Percentiles rank a stretch among this genome's conserved stretches.
These are phyloP conservation scores for Lasiodiplodia hormozganensis DNA, from an alignment of 2,329 filamentous ascomycete genomes.

Conservation along the genomic window DNA sequence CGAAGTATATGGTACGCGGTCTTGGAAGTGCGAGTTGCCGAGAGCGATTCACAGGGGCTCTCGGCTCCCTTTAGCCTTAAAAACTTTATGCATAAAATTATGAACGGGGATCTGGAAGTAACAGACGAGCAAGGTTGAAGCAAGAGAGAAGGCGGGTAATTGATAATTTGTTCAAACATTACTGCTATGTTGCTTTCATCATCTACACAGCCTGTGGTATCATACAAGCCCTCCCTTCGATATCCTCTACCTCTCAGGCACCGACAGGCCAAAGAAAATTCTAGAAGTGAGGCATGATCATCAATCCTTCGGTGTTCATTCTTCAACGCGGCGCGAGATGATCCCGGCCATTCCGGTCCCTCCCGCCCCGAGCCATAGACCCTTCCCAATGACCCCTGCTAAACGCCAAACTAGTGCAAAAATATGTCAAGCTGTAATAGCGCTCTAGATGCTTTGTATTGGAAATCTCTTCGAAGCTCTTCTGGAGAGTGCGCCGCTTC, in stretches of 20 bases:
- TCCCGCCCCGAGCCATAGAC: neutral
- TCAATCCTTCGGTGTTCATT: neutral
- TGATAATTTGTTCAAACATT: neutral
- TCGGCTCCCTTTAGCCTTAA: neutral
- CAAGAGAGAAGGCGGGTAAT: neutral
- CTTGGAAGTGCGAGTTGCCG: neutral
- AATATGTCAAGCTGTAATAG: neutral
- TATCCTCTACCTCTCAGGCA: neutral
- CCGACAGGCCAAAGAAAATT: neutral
- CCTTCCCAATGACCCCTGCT: neutral
- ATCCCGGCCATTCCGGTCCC: neutral
- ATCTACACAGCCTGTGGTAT: conserved; percentile 10
- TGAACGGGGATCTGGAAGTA: neutral
- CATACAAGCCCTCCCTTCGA: conserved; percentile 3
- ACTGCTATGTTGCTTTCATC: neutral
- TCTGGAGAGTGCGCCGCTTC: neutral
- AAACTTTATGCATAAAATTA: neutral
- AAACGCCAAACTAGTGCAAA: conserved; percentile 12
- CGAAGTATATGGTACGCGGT: neutral
- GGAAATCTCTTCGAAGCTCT: neutral
- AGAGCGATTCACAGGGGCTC: neutral
- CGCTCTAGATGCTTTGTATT: conserved; percentile 9
- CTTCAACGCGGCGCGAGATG: neutral
- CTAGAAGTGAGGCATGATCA: conserved; percentile 18
- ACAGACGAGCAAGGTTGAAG: no score